A percentile compares a stretch with the other conserved stretches of the same genome.
phyloP scores from a whole-genome alignment of 169 alveolate genomes.

The Cryptosporidium xiaoi region DNA sequence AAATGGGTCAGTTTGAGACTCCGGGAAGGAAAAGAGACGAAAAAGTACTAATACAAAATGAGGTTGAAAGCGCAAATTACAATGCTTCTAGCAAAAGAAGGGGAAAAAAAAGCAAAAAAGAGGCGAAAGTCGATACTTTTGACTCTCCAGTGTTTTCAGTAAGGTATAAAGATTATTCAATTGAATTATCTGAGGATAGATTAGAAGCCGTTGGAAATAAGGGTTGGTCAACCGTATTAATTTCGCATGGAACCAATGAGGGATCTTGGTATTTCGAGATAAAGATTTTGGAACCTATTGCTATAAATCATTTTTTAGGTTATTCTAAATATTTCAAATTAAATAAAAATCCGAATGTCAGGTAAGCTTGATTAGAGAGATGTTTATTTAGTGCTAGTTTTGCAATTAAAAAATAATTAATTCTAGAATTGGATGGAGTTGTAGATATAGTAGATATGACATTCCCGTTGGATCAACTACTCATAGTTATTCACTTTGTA shows the following conservation, averaged over 20 bases:
- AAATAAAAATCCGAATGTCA: conserved; percentile 31
- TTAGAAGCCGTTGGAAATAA: conserved; percentile 47
- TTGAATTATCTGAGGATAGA: conserved; percentile 67
- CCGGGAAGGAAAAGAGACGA: background rate
- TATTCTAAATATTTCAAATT: conserved; percentile 21
- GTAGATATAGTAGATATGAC: conserved; percentile 50
- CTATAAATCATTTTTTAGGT: conserved; percentile 11
- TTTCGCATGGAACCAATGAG: conserved; percentile 43
- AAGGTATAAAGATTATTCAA: conserved; percentile 35
- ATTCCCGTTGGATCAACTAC: conserved; percentile 46
- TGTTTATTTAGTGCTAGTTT: background rate
- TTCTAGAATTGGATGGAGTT: conserved; percentile 67
- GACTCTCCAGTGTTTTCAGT: conserved; percentile 55
- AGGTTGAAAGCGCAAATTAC: too few relatives aligned
- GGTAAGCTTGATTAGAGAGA: conserved; percentile 17
- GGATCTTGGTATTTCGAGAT: conserved; percentile 72
- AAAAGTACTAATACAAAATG: background rate
- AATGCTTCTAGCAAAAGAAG: background rate
- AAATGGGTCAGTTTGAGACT: too few relatives aligned
- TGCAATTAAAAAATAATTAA: background rate
- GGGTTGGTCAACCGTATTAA: conserved; percentile 63
- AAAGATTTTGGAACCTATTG: conserved; percentile 16
- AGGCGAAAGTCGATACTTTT: conserved; percentile 9
- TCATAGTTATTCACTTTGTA: conserved; percentile 39
- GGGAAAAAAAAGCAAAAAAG: conserved; percentile 10